Evolutionary conservation across 2,329 filamentous ascomycete genomes (phyloP), one percentile per base, ranked within the genome.

Genomic region (Colletotrichum higginsianum): DNA sequence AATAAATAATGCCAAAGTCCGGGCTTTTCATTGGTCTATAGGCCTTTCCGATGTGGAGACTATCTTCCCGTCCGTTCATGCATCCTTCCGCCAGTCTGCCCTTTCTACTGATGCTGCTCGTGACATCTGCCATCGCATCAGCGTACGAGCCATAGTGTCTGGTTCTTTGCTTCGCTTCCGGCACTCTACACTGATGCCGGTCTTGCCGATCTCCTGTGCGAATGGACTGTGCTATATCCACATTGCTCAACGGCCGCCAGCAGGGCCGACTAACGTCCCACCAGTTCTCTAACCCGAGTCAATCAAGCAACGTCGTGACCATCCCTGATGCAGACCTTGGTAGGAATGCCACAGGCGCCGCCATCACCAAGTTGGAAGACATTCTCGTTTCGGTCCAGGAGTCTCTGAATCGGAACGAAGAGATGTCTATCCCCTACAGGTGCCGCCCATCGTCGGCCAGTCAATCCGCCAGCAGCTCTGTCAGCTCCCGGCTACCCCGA

Each of bases 331-430:
- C 50, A 9, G 55, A 52, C n/a, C 42, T 50, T 11, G 60, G 64
- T 11, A 49, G 61, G 18, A 55, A 55, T 23, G 71, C 78, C 30
- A 67, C 74, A 2, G 79, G 77, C 0, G 52, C 71, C 15, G 83
- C 87, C 16, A 84, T 90, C 35, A 78, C 82, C 53, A 86, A 84
- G 66, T 89, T 92, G 52, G 89, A 91, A 76, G 79, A 81, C 6
- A 85, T 91, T 26, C 83, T 91, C 18, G 85, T 87, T 67, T 76
- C 76, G 0, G 85, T 91, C 60, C 74, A 86, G 9, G 85, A 89
- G 62, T 84, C 82, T 15, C 79, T 91, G 8, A 66, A 81, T n/a
- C 80, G 84, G 55, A 80, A 80, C 55, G 80, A 82, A 35, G 78
- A 84, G 13, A 78, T 91, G 23, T 79, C 79, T 2, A 86, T 92